phyloP scores from a whole-genome alignment of 257 asterid genomes.

The Sherardia arvensis region DNA sequence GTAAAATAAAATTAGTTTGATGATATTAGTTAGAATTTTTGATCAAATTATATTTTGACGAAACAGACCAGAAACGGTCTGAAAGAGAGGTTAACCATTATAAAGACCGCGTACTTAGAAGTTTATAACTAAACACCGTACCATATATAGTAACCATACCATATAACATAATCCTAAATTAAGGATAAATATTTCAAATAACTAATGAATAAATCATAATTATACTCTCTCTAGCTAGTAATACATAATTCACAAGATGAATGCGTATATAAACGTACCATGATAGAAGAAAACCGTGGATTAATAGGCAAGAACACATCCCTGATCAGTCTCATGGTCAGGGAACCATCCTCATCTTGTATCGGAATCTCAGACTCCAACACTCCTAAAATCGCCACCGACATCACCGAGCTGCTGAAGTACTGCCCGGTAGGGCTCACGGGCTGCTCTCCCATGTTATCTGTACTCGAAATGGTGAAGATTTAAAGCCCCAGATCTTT shows the following conservation, averaged over 20 bases:
- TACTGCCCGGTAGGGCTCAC: conserved; percentile 37
- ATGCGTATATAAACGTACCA: conserved; percentile 19
- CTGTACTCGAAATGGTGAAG: not conserved
- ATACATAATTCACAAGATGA: not conserved
- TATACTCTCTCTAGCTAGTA: too few relatives aligned
- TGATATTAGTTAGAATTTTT: too few relatives aligned
- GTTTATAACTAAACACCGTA: too few relatives aligned
- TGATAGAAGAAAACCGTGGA: conserved; percentile 36
- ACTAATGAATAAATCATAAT: too few relatives aligned
- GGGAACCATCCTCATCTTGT: conserved; percentile 16
- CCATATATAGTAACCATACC: too few relatives aligned
- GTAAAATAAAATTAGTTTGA: too few relatives aligned
- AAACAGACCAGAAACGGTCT: too few relatives aligned
- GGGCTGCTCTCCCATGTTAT: not conserved
- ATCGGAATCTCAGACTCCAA: conserved; percentile 25
- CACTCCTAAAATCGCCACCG: conserved; percentile 23
- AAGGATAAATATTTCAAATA: too few relatives aligned
- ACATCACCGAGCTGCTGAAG: conserved; percentile 25
- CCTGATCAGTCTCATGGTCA: conserved; percentile 3
- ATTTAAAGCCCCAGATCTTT: not conserved
- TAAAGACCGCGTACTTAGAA: too few relatives aligned
- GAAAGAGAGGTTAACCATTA: too few relatives aligned
- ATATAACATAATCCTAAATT: too few relatives aligned
- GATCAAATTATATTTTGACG: too few relatives aligned
- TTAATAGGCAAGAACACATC: conserved; percentile 30